Evolutionary conservation across 176 grass and related monocot genomes (phyloP).

Genomic region (Ensete ventricosum): DNA sequence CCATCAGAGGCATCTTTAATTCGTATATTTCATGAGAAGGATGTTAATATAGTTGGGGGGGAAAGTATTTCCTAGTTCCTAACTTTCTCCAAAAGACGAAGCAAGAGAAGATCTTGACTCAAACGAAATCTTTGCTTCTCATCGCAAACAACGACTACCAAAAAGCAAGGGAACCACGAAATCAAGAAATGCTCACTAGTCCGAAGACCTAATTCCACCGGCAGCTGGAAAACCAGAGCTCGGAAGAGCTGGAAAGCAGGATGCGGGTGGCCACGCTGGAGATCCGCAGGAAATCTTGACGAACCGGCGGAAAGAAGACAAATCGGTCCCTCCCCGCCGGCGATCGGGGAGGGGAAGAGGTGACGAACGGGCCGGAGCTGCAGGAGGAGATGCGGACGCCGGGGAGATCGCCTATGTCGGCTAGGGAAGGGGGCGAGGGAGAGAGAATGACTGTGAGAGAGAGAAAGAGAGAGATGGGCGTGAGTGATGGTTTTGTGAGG

Average conservation of each 20-base stretch:
- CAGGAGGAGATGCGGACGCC: neutral
- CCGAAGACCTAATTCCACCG: neutral
- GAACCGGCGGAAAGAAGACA: neutral
- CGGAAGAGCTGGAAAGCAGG: neutral
- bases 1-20: neutral
- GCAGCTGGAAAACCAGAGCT: neutral
- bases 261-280: neutral
- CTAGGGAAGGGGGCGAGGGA: neutral
- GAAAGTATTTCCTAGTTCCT: no score
- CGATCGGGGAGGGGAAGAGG: neutral
- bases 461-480: neutral
- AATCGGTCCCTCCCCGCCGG: neutral
- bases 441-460: neutral
- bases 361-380: neutral
- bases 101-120: neutral
- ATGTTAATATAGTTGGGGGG: no score
- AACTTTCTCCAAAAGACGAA: neutral
- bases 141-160: neutral
- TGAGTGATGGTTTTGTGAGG: neutral
- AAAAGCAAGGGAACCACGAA: neutral
- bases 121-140: no score
- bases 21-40: neutral
- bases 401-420: neutral
- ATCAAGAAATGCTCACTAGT: neutral
- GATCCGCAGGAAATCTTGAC: neutral